Evolutionary conservation across 495 filamentous ascomycete genomes (phyloP), one percentile per base, ranked within the genome.

Genomic region (Penicillium odoratum): DNA sequence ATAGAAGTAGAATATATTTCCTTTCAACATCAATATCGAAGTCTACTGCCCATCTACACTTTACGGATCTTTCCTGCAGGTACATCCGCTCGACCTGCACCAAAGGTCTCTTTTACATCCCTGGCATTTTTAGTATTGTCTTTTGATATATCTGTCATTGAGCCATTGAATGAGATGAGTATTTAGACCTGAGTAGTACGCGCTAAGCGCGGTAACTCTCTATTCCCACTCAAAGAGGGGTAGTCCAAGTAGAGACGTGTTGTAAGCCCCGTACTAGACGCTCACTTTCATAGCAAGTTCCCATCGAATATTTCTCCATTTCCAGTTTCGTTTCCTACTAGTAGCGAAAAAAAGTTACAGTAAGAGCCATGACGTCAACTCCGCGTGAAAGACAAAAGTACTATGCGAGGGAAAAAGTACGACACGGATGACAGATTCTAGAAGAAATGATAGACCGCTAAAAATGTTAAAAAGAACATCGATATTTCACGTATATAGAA

Each of bases 121-220:
- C 72, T 56, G 11, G 70, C 72, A 46, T 65, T 61, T 29, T 73
- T 77, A 29, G 65, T 70, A 43, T 78, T 74, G 53, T 93, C 90
- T 16, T 87, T 70, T 0, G 90, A 65, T 92, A 94, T 0, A 79
- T 80, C 58, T 0, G 88, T 93, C 45, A 95, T 61, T 48, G 80
- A 67, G 11, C 91, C 91, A 5, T 75, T 89, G 79, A 64, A 95
- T 90, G 10, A 94, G 75, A 69, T 94, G 90, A 0, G 90, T 93
- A 0, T 89, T 93, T 3, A 87, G 73, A 30, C 81, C 81, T 13
- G 81, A 68, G 67, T 94, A 96, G 61, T 95, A 75, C 44, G 85
- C 83, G 59, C 83, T 87, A 61, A 31, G 56, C 40, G 31, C 43
- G 55, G 55, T 58, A 18, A 40, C 13, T 49, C 31, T 34, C 33